phyloP scores from a whole-genome alignment of 106 monocot genomes.

The Chionographis japonica region DNA sequence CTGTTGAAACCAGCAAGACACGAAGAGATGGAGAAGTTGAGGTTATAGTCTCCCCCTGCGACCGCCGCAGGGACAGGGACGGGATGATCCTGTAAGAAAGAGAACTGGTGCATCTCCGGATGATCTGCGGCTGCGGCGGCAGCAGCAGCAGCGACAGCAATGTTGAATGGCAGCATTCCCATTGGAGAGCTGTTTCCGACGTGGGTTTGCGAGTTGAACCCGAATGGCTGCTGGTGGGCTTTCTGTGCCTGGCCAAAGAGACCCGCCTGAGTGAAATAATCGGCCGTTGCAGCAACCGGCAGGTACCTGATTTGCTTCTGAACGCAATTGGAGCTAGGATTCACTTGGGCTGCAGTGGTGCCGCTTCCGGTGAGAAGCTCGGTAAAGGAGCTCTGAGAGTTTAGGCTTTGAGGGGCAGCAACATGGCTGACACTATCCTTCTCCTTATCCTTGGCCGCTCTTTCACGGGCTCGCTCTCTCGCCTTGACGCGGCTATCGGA shows the following conservation, averaged over 20 bases:
- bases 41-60: constrained; percentile 48
- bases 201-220: constrained; percentile 17
- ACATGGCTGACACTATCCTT: constrained; percentile 36
- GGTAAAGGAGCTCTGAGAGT: constrained; percentile 66
- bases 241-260: constrained; percentile 27
- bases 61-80: constrained; percentile 48
- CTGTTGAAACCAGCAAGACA: constrained; percentile 76
- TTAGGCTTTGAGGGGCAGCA: constrained; percentile 7
- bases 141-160: constrained; percentile 9
- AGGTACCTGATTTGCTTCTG: constrained; percentile 34
- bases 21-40: constrained; percentile 87
- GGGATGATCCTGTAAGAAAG: constrained; percentile 64
- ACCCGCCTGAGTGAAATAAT: constrained; percentile 52
- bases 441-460: constrained; percentile 27
- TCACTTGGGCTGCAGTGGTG: constrained; percentile 13
- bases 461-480: constrained; percentile 50
- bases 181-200: constrained; percentile 56
- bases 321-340: constrained; percentile 1
- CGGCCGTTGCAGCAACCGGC: constrained; percentile 38
- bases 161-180: constrained; percentile 44
- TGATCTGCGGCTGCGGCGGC: constrained; percentile 34
- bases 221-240: constrained; percentile 20
- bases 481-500: constrained; percentile 63
- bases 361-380: constrained; percentile 70
- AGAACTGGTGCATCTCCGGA: constrained; percentile 56